Evolutionary conservation across 768 basidiomycete genomes (phyloP).

Genomic region (Mycena vitilis): DNA sequence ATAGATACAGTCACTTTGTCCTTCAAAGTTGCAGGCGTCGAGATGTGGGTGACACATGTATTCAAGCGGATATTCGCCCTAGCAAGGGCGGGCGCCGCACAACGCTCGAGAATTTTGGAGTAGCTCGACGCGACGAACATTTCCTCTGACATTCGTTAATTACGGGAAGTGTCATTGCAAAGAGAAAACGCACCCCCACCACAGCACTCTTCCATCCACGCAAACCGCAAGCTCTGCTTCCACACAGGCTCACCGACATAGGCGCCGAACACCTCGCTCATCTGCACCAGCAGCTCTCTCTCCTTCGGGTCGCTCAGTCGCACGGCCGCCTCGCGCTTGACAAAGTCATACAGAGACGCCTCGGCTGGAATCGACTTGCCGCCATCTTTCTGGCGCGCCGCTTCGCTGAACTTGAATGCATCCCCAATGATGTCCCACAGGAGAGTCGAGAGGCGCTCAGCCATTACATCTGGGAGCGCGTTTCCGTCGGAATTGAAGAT

Average conservation of each 20-base stretch:
- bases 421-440: conserved; percentile 38
- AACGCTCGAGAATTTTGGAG: conserved; percentile 32
- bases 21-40: conserved; percentile 23
- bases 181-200: conserved; percentile 34
- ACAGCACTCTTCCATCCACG: conserved; percentile 40
- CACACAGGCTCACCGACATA: conserved; percentile 39
- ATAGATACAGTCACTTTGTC: conserved; percentile 28
- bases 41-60: conserved; percentile 31
- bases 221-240: conserved; percentile 38
- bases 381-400: conserved; percentile 27
- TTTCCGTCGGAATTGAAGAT: conserved; percentile 32
- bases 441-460: conserved; percentile 35
- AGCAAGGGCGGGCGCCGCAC: conserved; percentile 28
- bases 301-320: conserved; percentile 32
- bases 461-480: conserved; percentile 23
- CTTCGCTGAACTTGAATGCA: conserved; percentile 34
- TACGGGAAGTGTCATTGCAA: neutral
- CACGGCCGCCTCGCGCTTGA: conserved; percentile 29
- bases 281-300: conserved; percentile 31
- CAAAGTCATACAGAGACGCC: conserved; percentile 34
- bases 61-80: conserved; percentile 31
- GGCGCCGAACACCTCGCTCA: conserved; percentile 39
- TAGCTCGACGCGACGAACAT: conserved; percentile 38
- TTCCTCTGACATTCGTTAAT: conserved; percentile 30
- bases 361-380: conserved; percentile 30